Percentiles rank a stretch among this genome's conserved stretches.
These are phyloP conservation scores for Fistulinella prunicolor DNA, from an alignment of 768 basidiomycete genomes.

Conservation along the genomic window DNA sequence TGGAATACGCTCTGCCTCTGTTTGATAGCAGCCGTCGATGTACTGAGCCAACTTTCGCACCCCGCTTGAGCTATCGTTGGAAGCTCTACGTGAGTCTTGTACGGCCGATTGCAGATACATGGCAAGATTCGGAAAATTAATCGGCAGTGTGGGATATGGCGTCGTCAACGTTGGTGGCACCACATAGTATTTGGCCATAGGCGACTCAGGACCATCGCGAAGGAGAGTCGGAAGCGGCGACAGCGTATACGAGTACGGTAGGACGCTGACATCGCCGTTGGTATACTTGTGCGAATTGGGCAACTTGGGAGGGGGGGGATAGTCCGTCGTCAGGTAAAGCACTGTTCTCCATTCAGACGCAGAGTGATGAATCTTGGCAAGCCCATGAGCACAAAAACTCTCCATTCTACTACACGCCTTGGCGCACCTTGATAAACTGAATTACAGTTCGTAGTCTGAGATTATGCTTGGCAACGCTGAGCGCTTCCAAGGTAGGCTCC, in stretches of 20 bases:
- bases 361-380: constrained; percentile 52
- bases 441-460: constrained; percentile 69
- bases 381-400: not conserved
- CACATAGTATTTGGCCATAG: constrained; percentile 66
- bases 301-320: constrained; percentile 50
- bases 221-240: constrained; percentile 59
- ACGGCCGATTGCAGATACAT: constrained; percentile 71
- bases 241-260: constrained; percentile 73
- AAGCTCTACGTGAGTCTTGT: constrained; percentile 61
- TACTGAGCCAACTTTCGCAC: constrained; percentile 67
- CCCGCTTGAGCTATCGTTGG: constrained; percentile 57
- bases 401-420: not conserved
- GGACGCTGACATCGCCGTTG: constrained; percentile 56
- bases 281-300: constrained; percentile 47
- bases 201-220: constrained; percentile 59
- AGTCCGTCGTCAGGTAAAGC: constrained; percentile 75
- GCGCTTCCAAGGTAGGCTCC: constrained; percentile 67
- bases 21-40: constrained; percentile 65
- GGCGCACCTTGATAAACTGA: constrained; percentile 71
- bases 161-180: constrained; percentile 58
- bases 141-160: constrained; percentile 70
- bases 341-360: constrained; percentile 69
- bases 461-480: constrained; percentile 53
- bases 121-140: constrained; percentile 72
- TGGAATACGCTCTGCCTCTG: constrained; percentile 26